These are phyloP conservation scores for Fusarium denticulatum DNA, from an alignment of 2,329 filamentous ascomycete species.

Conservation along the genomic window DNA sequence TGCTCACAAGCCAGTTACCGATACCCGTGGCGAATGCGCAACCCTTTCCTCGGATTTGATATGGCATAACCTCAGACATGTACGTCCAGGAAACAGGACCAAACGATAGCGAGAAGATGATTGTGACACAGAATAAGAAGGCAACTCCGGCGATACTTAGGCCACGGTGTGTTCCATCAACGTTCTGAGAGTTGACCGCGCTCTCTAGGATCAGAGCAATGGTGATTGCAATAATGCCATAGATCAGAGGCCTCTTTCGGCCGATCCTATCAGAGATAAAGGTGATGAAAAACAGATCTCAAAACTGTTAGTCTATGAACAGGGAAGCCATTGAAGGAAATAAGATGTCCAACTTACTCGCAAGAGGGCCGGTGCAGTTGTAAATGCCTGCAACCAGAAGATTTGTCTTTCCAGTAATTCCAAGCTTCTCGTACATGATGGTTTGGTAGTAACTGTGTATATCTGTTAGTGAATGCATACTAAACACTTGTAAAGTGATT, in stretches of 20 bases:
- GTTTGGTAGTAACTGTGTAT: conserved; percentile 56
- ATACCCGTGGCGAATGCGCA: conserved; percentile 41
- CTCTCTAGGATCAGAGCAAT: conserved; percentile 68
- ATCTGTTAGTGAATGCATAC: background rate
- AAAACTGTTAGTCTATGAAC: background rate
- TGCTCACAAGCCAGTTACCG: conserved; percentile 42
- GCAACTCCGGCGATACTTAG: conserved; percentile 67
- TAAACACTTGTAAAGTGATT: background rate
- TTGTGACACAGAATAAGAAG: conserved; percentile 65
- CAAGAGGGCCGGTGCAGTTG: conserved; percentile 66
- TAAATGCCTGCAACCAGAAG: conserved; percentile 69
- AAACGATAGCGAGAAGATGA: conserved; percentile 64
- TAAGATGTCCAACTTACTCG: conserved; percentile 44
- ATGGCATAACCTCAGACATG: conserved; percentile 70
- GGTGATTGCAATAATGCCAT: conserved; percentile 67
- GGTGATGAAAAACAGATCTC: conserved; percentile 64
- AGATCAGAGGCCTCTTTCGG: conserved; percentile 71
- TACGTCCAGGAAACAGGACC: conserved; percentile 67
- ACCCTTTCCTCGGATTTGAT: conserved; percentile 62
- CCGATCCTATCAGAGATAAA: conserved; percentile 70
- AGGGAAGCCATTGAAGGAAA: background rate
- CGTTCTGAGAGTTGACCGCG: conserved; percentile 62
- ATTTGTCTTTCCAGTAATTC: conserved; percentile 60
- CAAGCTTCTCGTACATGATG: conserved; percentile 61
- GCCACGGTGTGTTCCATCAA: conserved; percentile 47